These are phyloP conservation scores for Dothiorella sarmentorum DNA, from an alignment of 2,329 filamentous ascomycete species.

Conservation along the genomic window DNA sequence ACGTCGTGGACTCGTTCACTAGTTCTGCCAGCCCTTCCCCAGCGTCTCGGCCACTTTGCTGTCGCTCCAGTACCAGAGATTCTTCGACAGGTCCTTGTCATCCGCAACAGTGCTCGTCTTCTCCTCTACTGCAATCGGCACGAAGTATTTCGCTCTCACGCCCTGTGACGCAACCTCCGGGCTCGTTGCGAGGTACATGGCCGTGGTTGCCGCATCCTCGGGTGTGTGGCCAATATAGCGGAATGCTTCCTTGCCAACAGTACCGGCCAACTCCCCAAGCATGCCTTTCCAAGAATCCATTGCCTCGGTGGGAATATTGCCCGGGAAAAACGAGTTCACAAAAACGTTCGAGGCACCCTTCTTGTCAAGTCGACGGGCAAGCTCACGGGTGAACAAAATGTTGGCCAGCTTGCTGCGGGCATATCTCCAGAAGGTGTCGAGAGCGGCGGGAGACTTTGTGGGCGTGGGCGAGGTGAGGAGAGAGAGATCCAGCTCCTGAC, in stretches of 20 bases:
- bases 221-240: slow-evolving; percentile 26
- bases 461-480: slow-evolving; percentile 24
- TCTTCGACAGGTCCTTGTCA: slow-evolving; percentile 31
- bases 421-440: slow-evolving; percentile 33
- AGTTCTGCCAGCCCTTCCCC: slow-evolving; percentile 18
- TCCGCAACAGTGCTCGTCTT: slow-evolving; percentile 26
- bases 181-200: slow-evolving; percentile 31
- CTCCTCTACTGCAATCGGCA: slow-evolving; percentile 34
- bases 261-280: slow-evolving; percentile 25
- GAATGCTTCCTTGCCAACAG: slow-evolving; percentile 25
- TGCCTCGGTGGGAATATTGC: slow-evolving; percentile 33
- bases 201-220: slow-evolving; percentile 31
- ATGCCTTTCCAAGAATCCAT: slow-evolving; percentile 30
- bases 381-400: slow-evolving; percentile 33
- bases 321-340: slow-evolving; percentile 33
- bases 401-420: slow-evolving; percentile 33
- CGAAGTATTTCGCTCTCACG: slow-evolving; percentile 35
- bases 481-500: slow-evolving; percentile 27
- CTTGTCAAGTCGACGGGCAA: slow-evolving; percentile 25
- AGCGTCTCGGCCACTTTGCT: slow-evolving; percentile 16
- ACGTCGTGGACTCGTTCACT: not conserved
- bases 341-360: slow-evolving; percentile 27
- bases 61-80: slow-evolving; percentile 36
- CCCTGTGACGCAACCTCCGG: slow-evolving; percentile 23
- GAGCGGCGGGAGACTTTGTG: slow-evolving; percentile 22